These are phyloP conservation scores for Martiniozyma asiatica DNA, from an alignment of 1,139 yeast genomes.

Conservation along the genomic window DNA sequence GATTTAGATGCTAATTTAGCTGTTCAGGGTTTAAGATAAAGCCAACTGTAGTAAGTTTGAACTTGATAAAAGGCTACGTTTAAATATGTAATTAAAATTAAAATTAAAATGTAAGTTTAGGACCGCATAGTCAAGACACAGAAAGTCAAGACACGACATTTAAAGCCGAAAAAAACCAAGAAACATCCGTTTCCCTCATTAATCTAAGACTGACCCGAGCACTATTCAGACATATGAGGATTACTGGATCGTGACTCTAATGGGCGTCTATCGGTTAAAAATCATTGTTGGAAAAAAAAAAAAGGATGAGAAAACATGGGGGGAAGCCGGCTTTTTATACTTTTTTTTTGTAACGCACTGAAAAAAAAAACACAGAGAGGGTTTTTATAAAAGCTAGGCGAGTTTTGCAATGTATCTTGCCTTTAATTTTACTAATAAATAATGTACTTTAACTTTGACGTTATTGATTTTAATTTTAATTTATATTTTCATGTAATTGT, in stretches of 20 bases:
- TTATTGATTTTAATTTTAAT: no score
- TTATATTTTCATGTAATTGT: no score
- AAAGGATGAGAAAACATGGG: constrained; percentile 6
- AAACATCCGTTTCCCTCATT: constrained; percentile 19
- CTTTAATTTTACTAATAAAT: no score
- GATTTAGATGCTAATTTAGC: constrained; percentile 40
- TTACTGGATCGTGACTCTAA: constrained; percentile 70
- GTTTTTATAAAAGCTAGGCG: no score
- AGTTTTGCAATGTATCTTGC: no score
- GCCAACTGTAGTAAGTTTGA: no score
- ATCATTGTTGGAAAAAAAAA: constrained; percentile 51
- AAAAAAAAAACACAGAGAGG: no score
- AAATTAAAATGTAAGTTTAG: constrained; percentile 44
- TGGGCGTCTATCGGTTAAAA: constrained; percentile 71
- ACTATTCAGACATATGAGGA: constrained; percentile 43
- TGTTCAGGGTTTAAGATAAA: no score
- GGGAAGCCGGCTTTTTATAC: constrained; percentile 8
- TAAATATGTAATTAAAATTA: not conserved
- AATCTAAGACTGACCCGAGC: constrained; percentile 90
- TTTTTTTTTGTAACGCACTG: no score
- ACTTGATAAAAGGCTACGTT: no score
- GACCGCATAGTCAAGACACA: constrained; percentile 54
- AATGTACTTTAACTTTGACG: no score
- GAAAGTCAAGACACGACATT: constrained; percentile 40
- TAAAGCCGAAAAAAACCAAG: constrained; percentile 42